phyloP scores from a whole-genome alignment of 208 protist genomes.

The Acanthamoeba triangularis region DNA sequence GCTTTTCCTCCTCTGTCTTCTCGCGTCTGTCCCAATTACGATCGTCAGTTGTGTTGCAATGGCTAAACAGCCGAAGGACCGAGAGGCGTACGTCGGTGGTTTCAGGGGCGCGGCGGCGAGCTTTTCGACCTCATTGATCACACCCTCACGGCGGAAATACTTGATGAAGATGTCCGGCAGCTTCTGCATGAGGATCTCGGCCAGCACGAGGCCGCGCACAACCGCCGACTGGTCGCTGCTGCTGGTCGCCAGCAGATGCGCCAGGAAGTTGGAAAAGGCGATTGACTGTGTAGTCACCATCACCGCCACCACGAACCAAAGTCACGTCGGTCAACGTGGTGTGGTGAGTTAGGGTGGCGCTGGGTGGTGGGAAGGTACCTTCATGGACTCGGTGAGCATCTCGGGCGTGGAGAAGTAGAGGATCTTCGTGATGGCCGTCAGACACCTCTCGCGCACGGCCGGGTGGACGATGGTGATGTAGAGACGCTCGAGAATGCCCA shows the following conservation, averaged over 20 bases:
- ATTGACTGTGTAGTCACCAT: constrained; percentile 43
- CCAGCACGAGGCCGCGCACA: constrained; percentile 81
- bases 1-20: background rate
- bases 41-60: too few species aligned
- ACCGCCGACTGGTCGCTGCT: constrained; percentile 71
- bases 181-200: constrained; percentile 87
- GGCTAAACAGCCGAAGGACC: too few species aligned
- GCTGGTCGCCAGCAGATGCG: constrained; percentile 74
- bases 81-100: background rate
- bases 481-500: constrained; percentile 75
- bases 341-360: too few species aligned
- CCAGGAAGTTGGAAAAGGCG: constrained; percentile 83
- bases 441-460: constrained; percentile 77
- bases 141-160: constrained; percentile 87
- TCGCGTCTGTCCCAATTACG: background rate
- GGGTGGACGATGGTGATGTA: constrained; percentile 83
- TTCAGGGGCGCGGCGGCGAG: background rate
- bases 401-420: constrained; percentile 80
- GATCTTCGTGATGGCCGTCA: constrained; percentile 83
- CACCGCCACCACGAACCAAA: constrained; percentile 11
- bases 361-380: constrained; percentile 7
- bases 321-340: background rate
- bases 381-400: constrained; percentile 78
- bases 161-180: constrained; percentile 85
- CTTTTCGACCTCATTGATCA: constrained; percentile 80